These are phyloP conservation scores for Penicillium cosmopolitanum DNA, from an alignment of 495 filamentous ascomycete genomes.

Conservation along the genomic window DNA sequence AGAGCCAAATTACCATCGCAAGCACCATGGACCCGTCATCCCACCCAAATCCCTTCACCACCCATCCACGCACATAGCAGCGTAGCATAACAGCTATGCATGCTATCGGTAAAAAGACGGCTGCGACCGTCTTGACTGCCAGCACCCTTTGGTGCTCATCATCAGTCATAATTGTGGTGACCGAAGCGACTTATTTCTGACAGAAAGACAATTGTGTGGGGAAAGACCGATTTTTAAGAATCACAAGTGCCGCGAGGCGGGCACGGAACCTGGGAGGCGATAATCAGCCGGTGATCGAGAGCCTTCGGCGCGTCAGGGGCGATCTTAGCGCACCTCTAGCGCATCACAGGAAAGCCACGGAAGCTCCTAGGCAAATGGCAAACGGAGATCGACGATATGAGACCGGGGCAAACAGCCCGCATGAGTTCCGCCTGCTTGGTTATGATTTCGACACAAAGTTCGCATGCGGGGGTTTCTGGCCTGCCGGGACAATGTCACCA, in stretches of 20 bases:
- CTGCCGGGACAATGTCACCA: not conserved
- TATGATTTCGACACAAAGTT: not conserved
- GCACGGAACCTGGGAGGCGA: slow-evolving; percentile 10
- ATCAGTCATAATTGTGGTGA: slow-evolving; percentile 21
- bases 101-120: slow-evolving; percentile 43
- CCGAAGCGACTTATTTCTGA: slow-evolving; percentile 4
- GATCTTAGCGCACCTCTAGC: slow-evolving; percentile 11
- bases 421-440: not conserved
- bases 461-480: not conserved
- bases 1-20: slow-evolving; percentile 28
- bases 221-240: slow-evolving; percentile 13
- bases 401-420: not conserved
- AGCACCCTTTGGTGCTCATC: slow-evolving; percentile 28
- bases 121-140: slow-evolving; percentile 39
- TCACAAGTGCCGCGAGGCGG: not conserved
- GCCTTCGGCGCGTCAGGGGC: slow-evolving; percentile 18
- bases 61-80: slow-evolving; percentile 44
- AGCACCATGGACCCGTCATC: slow-evolving; percentile 48
- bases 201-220: slow-evolving; percentile 13
- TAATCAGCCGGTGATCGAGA: slow-evolving; percentile 5
- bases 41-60: slow-evolving; percentile 49
- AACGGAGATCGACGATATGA: slow-evolving; percentile 12
- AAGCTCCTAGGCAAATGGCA: slow-evolving; percentile 6
- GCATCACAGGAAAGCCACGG: not conserved
- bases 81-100: slow-evolving; percentile 40